Evolutionary conservation across 495 filamentous ascomycete genomes (phyloP), one percentile per base, ranked within the genome.

Genomic region (Cryomyces antarcticus): DNA sequence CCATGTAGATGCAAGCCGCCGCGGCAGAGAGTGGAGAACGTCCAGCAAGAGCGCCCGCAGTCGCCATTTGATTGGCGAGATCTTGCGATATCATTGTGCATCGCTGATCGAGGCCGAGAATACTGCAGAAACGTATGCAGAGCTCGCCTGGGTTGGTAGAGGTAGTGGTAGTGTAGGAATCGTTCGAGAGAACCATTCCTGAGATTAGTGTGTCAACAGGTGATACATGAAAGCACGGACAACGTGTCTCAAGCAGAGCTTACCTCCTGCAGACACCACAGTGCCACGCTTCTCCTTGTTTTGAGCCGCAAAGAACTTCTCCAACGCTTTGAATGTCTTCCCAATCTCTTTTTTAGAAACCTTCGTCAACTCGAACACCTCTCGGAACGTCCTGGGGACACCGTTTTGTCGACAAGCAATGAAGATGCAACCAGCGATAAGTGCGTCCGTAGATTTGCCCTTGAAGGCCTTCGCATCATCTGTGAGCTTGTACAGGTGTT

Each of bases 321-420:
- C 85, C 31, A 95, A 61, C 44, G 70, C 65, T 64, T 97, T 97
- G 69, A 96, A 97, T 31, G 88, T 85, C 38, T 88, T 69, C 17
- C 92, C 92, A 50, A 96, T 95, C 56, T 96, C 92, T 63, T 94
- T 94, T 63, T 94, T 92, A 28, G 80, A 75, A 9, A 96, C 88
- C 52, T 88, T 89, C 36, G 89, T 96, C 59, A 95, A 63, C 37
- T 78, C 72, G 57, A 79, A 88, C 50, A 97, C 82, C 59, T 96
- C 92, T 27, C 77, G 77, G 65, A 96, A 97, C 1, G 84, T 93
- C 41, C 92, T 77, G 2, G 80, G 79, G 13, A 85, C 80, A 49
- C 75, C 72, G 53, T 77, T 79, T 60, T 93, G 84, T 31, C 89
- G 85, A 57, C 87, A 95, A 27, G 89, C 87, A 54, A 96, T 86